phyloP scores from a whole-genome alignment of 2,329 filamentous ascomycete genomes.

The Cladophialophora exuberans region DNA sequence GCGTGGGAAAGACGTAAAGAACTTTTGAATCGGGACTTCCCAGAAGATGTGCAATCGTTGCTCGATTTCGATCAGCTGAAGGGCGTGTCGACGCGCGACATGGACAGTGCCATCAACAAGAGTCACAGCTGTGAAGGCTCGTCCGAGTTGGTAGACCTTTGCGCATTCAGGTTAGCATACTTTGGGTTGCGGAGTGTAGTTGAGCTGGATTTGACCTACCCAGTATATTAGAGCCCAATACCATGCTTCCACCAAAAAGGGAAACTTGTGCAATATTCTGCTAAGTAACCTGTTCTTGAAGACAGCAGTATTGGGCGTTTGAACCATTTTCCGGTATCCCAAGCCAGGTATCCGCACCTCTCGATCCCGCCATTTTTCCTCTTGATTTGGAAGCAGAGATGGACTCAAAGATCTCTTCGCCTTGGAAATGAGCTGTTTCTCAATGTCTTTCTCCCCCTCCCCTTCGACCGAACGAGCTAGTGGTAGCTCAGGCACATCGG shows the following conservation, averaged over 20 bases:
- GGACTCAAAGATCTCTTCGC: constrained; percentile 42
- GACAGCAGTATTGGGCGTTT: constrained; percentile 64
- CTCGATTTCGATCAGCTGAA: constrained; percentile 70
- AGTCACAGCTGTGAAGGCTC: constrained; percentile 71
- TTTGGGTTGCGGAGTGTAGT: neutral
- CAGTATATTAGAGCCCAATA: constrained; percentile 79
- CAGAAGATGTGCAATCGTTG: constrained; percentile 66
- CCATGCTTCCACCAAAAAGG: constrained; percentile 75
- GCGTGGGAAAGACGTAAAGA: constrained; percentile 57
- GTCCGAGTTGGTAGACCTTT: constrained; percentile 73
- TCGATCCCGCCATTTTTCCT: constrained; percentile 56
- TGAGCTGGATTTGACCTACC: constrained; percentile 55
- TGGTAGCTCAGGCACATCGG: constrained; percentile 16
- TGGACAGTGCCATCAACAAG: constrained; percentile 70
- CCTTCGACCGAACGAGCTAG: constrained; percentile 12
- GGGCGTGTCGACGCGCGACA: constrained; percentile 68
- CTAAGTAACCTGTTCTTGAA: constrained; percentile 65
- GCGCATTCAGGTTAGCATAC: neutral
- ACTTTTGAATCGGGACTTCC: constrained; percentile 65
- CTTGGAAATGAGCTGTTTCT: constrained; percentile 20
- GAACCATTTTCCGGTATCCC: constrained; percentile 52
- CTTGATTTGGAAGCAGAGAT: constrained; percentile 45
- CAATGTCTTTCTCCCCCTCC: constrained; percentile 20
- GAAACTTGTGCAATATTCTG: constrained; percentile 66
- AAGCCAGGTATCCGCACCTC: constrained; percentile 47